Base-by-base conservation (phyloP, 495 filamentous ascomycete species). In the Hypoxylon fuscum region DNA sequence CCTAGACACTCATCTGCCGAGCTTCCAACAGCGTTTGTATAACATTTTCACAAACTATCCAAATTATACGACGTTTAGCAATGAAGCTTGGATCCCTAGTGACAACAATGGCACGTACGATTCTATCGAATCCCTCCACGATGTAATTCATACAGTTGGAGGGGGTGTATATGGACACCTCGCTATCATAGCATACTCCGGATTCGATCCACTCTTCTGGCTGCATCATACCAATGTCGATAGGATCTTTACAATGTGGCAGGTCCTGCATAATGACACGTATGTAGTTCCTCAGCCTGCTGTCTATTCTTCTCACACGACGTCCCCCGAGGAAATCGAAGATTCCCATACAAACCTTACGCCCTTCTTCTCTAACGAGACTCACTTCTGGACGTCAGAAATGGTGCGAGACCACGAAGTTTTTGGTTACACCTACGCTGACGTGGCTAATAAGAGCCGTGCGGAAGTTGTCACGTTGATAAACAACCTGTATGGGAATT, bases 121-220 rank as follows among this genome's bases (percentile, higher is more conserved):
- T 66, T 87, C 83, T 8, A 61, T 90, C 9, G 87, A 90, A 69
- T 80, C 83, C 1, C 46, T 90, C 3, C 88, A 91, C 68, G 85
- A 90, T 69, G 79, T 75, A 2, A 81, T 90, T 41, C 88, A 90
- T 59, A 80, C 80, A 10, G 81, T 88, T 8, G 74, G 74, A 25
- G 81, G 77, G n/a, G 77, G 77, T 7, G 64, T 55, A 45, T 75
- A 63, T 62, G 87, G 89, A 0, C 87, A 91, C 65, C 89, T 92
- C 87, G 76, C 78, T 2, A 80, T 80, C 58, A 77, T 88, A 21
- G 81, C 82, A 0, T 89, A 85, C 59, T 86, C 90, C 3, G 83
- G 84, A 12, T 92, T 90, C 60, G 90, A 92, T 65, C 89, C 90
- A 0, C 76, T 90, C 34, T 93, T 93, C 74, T 90, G 84, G 72